These are phyloP conservation scores for Trichoderma guizhouense DNA, from an alignment of 2,329 filamentous ascomycete genomes.

Conservation along the genomic window DNA sequence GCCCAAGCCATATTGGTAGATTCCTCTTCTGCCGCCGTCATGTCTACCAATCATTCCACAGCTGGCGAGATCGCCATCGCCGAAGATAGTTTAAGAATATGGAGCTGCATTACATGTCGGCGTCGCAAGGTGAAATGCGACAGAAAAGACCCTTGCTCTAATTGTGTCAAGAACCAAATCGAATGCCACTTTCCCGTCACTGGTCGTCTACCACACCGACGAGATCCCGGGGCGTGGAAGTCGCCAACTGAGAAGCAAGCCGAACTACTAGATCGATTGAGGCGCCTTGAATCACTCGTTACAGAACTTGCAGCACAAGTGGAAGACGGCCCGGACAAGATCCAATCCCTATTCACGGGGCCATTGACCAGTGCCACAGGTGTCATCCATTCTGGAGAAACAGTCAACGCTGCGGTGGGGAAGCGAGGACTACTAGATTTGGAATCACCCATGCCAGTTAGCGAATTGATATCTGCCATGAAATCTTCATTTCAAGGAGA, in stretches of 20 bases:
- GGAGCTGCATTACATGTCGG: neutral
- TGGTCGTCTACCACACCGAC: neutral
- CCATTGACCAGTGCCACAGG: neutral
- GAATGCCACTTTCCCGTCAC: neutral
- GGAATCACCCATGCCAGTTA: neutral
- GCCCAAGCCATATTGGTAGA: neutral
- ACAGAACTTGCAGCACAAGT: constrained; percentile 10
- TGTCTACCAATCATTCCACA: neutral
- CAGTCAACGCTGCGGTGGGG: neutral
- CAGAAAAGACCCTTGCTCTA: neutral
- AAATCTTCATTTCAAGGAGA: neutral
- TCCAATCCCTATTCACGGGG: neutral
- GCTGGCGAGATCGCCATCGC: neutral
- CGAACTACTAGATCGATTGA: neutral
- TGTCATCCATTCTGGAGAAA: neutral
- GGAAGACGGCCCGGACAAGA: neutral
- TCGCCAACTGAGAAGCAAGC: neutral
- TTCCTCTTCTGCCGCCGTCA: neutral
- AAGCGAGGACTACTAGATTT: neutral
- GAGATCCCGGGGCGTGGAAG: neutral
- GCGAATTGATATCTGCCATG: neutral
- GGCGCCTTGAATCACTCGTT: constrained; percentile 32
- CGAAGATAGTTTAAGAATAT: neutral
- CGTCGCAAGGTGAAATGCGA: neutral
- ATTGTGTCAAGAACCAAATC: neutral